Conservation (phyloP, 495 filamentous ascomycete genomes). For the Penicillium odoratum region DNA sequence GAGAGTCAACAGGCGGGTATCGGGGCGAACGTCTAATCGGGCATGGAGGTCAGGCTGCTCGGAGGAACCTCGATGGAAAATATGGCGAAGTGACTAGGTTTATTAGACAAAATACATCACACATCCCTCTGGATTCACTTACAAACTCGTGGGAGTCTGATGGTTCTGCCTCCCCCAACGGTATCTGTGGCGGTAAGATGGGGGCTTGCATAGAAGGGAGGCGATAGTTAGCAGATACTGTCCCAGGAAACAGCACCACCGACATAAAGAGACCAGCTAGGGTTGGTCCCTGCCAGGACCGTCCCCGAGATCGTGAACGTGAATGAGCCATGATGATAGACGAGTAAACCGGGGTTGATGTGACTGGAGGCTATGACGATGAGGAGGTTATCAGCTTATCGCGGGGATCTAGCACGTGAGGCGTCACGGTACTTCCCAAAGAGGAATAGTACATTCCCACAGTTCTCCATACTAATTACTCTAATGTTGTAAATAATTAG, state of each 20-base stretch:
- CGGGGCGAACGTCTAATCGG: constrained; percentile 66
- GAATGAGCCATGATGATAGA: not conserved
- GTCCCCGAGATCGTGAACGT: not conserved
- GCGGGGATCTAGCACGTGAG: constrained; percentile 17
- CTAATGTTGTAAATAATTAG: no score
- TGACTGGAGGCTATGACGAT: constrained; percentile 14
- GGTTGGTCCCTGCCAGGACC: not conserved
- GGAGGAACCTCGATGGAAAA: constrained; percentile 83
- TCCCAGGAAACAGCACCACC: constrained; percentile 21
- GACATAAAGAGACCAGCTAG: constrained; percentile 14
- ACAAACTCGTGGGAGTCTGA: constrained; percentile 40
- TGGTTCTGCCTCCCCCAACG: constrained; percentile 22
- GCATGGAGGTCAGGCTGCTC: constrained; percentile 72
- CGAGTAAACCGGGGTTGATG: constrained; percentile 13
- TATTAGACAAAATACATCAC: not conserved
- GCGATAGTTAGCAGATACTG: constrained; percentile 24
- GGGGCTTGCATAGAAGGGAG: constrained; percentile 22
- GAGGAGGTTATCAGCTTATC: constrained; percentile 7
- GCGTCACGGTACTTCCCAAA: not conserved
- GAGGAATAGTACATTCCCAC: not conserved
- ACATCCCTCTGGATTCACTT: constrained; percentile 36
- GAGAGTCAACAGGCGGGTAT: constrained; percentile 61
- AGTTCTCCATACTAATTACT: no score
- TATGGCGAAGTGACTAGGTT: constrained; percentile 66
- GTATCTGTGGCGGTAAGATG: constrained; percentile 36